Conservation (phyloP, 2,329 filamentous ascomycete species). For the Kalmusia sp. region DNA sequence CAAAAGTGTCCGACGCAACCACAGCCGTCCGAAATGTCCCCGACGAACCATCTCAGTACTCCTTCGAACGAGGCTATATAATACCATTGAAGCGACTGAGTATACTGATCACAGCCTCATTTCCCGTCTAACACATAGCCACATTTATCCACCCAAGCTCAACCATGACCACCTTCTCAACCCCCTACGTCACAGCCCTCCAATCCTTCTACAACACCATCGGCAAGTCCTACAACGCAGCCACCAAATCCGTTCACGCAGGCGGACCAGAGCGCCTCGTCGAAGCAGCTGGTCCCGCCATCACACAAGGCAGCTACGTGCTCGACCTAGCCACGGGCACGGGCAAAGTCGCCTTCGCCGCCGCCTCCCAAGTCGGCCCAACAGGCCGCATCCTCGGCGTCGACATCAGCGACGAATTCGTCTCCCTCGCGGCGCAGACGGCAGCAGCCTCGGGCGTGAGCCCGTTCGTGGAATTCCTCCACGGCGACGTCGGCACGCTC, state of each 20-base stretch:
- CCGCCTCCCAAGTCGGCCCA: neutral
- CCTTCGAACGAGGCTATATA: neutral
- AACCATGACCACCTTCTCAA: conserved; percentile 3
- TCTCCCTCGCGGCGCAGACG: neutral
- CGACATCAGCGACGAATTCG: conserved; percentile 8
- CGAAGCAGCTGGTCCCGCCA: conserved; percentile 2
- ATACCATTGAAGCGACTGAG: neutral
- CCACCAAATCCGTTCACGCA: neutral
- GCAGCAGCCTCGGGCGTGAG: neutral
- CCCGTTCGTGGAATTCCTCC: neutral
- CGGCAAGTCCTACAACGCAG: conserved; percentile 3
- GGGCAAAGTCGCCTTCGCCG: conserved; percentile 9
- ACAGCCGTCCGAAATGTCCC: neutral
- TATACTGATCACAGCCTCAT: neutral
- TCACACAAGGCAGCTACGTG: conserved; percentile 1
- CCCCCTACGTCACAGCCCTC: conserved; percentile 9
- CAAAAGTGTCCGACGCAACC: too few species aligned
- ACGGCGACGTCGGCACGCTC: neutral
- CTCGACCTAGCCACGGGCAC: conserved; percentile 13
- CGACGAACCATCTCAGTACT: neutral
- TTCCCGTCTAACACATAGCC: too few species aligned
- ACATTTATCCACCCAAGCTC: neutral
- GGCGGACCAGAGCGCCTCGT: conserved; percentile 3
- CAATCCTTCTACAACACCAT: conserved; percentile 11
- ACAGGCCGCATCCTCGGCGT: conserved; percentile 6